A percentile compares a stretch with the other conserved stretches of the same genome.
phyloP scores from a whole-genome alignment of 345 rosid species.

The Syzygium jambos region DNA sequence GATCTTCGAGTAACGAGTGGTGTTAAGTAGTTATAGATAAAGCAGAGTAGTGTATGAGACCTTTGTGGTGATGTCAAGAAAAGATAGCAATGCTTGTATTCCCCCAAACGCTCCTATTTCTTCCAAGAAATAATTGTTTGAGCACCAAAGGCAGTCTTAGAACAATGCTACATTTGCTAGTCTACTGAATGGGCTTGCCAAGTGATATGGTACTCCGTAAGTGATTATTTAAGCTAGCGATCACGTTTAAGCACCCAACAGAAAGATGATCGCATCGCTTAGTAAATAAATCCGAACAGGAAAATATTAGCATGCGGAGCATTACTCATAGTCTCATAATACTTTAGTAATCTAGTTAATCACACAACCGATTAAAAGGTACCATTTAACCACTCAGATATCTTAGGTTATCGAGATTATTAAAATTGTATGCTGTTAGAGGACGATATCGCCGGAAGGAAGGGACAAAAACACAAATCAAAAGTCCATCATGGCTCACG shows the following conservation, averaged over 20 bases:
- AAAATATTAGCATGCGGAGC: not conserved
- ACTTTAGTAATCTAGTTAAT: not conserved
- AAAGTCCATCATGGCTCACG: not conserved
- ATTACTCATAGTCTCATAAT: not conserved
- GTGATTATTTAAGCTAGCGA: not conserved
- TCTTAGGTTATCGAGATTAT: not conserved
- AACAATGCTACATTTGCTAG: not conserved
- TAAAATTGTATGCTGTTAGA: not conserved
- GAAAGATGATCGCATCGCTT: not conserved
- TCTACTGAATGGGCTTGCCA: not conserved
- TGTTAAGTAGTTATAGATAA: not conserved
- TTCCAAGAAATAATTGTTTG: not conserved
- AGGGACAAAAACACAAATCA: not conserved
- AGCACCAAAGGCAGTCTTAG: not conserved
- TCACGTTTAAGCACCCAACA: not conserved
- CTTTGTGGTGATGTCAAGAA: not conserved
- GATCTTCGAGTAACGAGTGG: not conserved
- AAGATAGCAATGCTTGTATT: not conserved
- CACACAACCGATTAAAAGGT: not conserved
- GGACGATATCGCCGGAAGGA: not conserved
- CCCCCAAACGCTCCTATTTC: not conserved
- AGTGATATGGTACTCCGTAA: not conserved
- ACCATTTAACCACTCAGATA: not conserved
- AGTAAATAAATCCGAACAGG: not conserved
- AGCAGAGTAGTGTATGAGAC: not conserved